Evolutionary conservation across 1,284 basidiomycete species (phyloP).

Genomic region (Vanrija sp.): DNA sequence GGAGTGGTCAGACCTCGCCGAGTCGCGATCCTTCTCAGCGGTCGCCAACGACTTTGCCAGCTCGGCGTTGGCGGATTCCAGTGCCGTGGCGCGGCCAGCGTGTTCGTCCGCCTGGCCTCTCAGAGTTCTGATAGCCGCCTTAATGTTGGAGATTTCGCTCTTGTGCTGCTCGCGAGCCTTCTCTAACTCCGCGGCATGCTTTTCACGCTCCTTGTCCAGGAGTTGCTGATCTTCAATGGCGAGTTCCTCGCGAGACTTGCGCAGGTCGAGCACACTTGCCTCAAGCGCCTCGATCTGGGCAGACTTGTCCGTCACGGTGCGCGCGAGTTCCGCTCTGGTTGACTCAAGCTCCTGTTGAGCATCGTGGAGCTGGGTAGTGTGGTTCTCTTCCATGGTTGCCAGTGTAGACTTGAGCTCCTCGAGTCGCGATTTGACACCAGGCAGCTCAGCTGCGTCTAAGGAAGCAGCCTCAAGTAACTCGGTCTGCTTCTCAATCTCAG

Average conservation of each 20-base stretch:
- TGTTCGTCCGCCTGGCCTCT: constrained; percentile 6
- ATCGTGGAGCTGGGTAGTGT: constrained; percentile 22
- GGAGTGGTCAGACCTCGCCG: background rate
- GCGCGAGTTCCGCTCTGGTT: constrained; percentile 27
- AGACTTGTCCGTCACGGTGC: constrained; percentile 25
- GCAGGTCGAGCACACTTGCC: constrained; percentile 30
- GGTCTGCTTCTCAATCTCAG: constrained; percentile 20
- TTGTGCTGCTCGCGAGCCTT: constrained; percentile 1
- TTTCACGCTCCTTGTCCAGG: constrained; percentile 18
- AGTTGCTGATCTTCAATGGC: constrained; percentile 29
- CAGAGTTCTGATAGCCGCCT: background rate
- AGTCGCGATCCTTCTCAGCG: constrained; percentile 8
- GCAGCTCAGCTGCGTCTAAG: constrained; percentile 11
- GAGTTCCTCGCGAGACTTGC: constrained; percentile 35
- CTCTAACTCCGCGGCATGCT: background rate
- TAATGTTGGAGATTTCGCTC: constrained; percentile 9
- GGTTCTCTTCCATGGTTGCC: constrained; percentile 7
- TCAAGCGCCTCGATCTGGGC: constrained; percentile 37
- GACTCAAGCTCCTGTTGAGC: constrained; percentile 28
- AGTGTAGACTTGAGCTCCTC: constrained; percentile 16
- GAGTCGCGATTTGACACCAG: constrained; percentile 3
- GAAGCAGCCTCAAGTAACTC: constrained; percentile 2
- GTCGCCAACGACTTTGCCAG: constrained; percentile 7
- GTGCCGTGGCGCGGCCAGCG: constrained; percentile 1
- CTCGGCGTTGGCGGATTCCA: constrained; percentile 8